Percentiles rank a stretch among this genome's conserved stretches.
Conservation (phyloP, 352 stramenopile species). For the Phytophthora fragariae region DNA sequence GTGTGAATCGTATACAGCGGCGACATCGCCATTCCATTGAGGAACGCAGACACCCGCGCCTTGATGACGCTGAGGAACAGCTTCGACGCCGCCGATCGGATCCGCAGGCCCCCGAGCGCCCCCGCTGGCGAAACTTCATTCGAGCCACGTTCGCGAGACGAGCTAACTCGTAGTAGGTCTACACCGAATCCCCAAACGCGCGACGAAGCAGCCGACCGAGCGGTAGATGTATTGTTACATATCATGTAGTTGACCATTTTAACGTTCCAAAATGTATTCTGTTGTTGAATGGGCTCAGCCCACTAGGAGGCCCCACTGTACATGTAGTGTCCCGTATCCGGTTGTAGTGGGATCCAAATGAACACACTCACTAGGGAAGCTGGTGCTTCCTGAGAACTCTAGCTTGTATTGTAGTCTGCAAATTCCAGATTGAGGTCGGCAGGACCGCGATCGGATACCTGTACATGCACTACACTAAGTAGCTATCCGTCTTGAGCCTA, state of each 20-base stretch:
- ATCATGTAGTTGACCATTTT: no score
- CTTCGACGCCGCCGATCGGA: conserved; percentile 37
- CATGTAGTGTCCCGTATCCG: no score
- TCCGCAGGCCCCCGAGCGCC: conserved; percentile 20
- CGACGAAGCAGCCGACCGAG: no score
- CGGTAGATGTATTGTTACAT: no score
- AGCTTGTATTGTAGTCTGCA: background rate
- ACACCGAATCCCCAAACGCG: no score
- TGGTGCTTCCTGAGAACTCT: background rate
- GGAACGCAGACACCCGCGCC: conserved; percentile 11
- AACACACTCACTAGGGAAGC: background rate
- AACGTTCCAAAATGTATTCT: no score
- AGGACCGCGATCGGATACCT: background rate
- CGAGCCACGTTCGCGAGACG: conserved; percentile 31
- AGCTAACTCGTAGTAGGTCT: background rate
- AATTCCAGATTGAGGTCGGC: background rate
- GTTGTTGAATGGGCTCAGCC: no score
- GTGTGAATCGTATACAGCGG: conserved; percentile 3
- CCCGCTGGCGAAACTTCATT: conserved; percentile 40
- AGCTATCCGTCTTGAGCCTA: background rate
- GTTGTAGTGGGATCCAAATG: conserved; percentile 1
- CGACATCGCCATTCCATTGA: conserved; percentile 36
- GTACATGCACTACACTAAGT: background rate
- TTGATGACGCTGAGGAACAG: conserved; percentile 21
- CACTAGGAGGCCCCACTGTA: no score